phyloP scores from a whole-genome alignment of 257 asterid species.

The Nicotiana paniculata region DNA sequence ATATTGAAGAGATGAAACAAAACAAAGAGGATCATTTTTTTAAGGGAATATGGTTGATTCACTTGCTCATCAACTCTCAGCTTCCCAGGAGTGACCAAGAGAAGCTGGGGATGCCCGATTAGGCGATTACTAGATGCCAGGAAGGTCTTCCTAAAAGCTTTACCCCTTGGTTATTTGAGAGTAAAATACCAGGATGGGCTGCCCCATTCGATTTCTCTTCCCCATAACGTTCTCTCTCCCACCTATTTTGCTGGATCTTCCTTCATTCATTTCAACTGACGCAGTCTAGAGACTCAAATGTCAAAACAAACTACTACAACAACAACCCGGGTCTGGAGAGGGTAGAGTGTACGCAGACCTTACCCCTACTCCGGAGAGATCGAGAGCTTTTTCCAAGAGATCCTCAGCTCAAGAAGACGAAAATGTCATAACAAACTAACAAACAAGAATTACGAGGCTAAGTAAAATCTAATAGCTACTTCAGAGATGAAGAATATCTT shows the following conservation, averaged over 20 bases:
- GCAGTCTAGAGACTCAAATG: neutral
- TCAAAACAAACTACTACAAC: too few species aligned
- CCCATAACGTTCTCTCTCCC: neutral
- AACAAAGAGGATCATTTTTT: neutral
- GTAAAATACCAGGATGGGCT: neutral
- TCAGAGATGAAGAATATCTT: neutral
- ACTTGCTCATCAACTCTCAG: neutral
- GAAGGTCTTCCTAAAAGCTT: neutral
- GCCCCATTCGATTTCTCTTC: neutral
- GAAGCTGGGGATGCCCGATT: neutral
- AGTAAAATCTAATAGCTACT: neutral
- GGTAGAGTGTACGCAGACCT: too few species aligned
- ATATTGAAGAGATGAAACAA: neutral
- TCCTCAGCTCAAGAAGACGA: too few species aligned
- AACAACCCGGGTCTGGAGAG: too few species aligned
- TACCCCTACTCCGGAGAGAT: too few species aligned
- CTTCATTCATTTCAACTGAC: neutral
- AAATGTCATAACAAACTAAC: neutral
- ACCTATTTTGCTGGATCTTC: neutral
- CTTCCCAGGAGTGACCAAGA: neutral
- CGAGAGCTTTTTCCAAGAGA: too few species aligned
- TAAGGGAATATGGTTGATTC: neutral
- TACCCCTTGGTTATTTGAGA: neutral
- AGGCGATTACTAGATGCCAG: neutral
- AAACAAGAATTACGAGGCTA: neutral